Conservation (phyloP, 2,329 filamentous ascomycete genomes). For the Talaromyces verruculosus region DNA sequence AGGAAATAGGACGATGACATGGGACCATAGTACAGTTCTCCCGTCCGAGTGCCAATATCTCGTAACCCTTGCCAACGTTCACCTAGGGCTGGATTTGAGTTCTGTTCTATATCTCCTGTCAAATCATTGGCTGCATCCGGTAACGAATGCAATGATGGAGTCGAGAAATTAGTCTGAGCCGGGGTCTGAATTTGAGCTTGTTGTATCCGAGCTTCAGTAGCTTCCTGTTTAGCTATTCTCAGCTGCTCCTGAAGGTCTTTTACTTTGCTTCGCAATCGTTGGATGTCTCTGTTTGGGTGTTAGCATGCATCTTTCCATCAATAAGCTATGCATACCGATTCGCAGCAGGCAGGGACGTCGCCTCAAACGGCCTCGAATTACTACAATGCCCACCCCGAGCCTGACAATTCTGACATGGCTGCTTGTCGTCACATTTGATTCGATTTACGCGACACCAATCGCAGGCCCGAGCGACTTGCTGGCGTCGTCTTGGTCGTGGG, state of each 20-base stretch:
- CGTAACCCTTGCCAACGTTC: neutral
- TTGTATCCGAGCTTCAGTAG: slow-evolving; percentile 21
- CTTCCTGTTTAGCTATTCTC: slow-evolving; percentile 26
- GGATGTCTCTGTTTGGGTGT: slow-evolving; percentile 19
- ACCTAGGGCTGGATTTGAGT: neutral
- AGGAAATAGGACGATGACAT: neutral
- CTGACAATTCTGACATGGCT: slow-evolving; percentile 4
- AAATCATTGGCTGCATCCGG: neutral
- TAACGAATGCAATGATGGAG: neutral
- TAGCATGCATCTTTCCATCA: neutral
- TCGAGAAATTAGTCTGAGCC: neutral
- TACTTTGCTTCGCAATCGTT: slow-evolving; percentile 34
- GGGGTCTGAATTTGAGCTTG: neutral
- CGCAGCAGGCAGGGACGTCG: slow-evolving; percentile 15
- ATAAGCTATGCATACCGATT: neutral
- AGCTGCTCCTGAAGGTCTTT: slow-evolving; percentile 35
- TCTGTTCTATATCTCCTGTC: neutral
- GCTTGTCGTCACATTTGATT: neutral
- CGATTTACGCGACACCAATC: slow-evolving; percentile 2
- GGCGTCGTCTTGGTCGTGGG: neutral
- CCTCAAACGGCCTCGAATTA: slow-evolving; percentile 18
- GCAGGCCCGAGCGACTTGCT: neutral
- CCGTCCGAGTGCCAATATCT: neutral
- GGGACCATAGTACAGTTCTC: neutral
- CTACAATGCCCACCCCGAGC: slow-evolving; percentile 18